A percentile compares a stretch with the other conserved stretches of the same genome.
These are phyloP conservation scores for Triticum turgidum DNA, from an alignment of 176 grass and related monocot species.

Conservation along the genomic window DNA sequence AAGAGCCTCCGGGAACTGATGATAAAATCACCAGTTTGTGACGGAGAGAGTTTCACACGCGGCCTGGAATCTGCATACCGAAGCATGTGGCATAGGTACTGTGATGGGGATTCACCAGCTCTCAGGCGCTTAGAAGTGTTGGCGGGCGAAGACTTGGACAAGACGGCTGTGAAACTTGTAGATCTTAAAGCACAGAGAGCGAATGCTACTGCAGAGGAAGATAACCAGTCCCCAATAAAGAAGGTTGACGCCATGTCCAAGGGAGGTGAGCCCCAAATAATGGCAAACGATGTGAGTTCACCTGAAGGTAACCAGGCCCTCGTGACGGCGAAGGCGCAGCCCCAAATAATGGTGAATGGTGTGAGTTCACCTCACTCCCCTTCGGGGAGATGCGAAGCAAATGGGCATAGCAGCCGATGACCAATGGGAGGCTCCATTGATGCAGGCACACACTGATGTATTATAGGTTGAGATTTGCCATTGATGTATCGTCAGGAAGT, in stretches of 20 bases:
- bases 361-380: constrained; percentile 14
- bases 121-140: constrained; percentile 59
- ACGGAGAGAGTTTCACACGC: constrained; percentile 67
- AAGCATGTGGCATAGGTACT: constrained; percentile 90
- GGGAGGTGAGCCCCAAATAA: constrained; percentile 27
- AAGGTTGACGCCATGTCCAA: not conserved
- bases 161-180: constrained; percentile 29
- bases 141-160: constrained; percentile 36
- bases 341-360: constrained; percentile 35
- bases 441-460: not conserved
- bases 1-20: constrained; percentile 79
- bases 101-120: constrained; percentile 63
- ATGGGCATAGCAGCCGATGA: constrained; percentile 45
- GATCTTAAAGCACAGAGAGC: constrained; percentile 37
- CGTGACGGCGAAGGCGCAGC: constrained; percentile 13
- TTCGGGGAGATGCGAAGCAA: constrained; percentile 29
- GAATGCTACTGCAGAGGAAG: constrained; percentile 22
- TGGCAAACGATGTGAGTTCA: constrained; percentile 30
- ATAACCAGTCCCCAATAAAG: constrained; percentile 21
- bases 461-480: not conserved
- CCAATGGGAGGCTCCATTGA: not conserved
- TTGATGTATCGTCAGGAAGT: not conserved
- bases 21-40: constrained; percentile 79
- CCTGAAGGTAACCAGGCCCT: constrained; percentile 18
- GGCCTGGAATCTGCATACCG: constrained; percentile 91